Conservation (phyloP, 441 rosid genomes). For the Biscutella laevigata region DNA sequence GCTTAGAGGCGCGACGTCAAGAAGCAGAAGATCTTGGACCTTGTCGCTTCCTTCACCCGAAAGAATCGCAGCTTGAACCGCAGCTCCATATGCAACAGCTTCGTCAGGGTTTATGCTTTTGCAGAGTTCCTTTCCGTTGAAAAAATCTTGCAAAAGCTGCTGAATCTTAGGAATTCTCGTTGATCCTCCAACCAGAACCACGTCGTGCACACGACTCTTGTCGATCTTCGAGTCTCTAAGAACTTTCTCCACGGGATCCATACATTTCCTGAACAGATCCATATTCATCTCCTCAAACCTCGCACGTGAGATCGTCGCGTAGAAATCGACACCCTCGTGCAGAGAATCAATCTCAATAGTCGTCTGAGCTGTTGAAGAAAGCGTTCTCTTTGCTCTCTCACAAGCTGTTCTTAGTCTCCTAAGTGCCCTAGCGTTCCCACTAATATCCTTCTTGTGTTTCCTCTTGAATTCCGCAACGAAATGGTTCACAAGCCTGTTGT, state of each 20-base stretch:
- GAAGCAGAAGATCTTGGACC: constrained; percentile 44
- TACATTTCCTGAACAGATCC: constrained; percentile 30
- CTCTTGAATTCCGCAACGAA: constrained; percentile 41
- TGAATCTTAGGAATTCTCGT: constrained; percentile 49
- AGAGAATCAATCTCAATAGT: constrained; percentile 42
- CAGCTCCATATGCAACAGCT: constrained; percentile 45
- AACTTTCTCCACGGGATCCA: constrained; percentile 47
- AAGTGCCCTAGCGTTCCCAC: constrained; percentile 35
- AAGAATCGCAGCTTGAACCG: constrained; percentile 45
- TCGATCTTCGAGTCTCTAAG: constrained; percentile 34
- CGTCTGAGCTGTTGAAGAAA: constrained; percentile 38
- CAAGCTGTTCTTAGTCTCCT: constrained; percentile 44
- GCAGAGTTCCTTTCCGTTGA: constrained; percentile 48
- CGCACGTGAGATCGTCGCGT: constrained; percentile 34
- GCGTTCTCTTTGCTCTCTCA: constrained; percentile 39
- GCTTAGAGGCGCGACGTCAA: constrained; percentile 40
- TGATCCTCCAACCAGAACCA: constrained; percentile 46
- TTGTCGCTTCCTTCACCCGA: constrained; percentile 40
- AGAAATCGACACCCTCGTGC: constrained; percentile 41
- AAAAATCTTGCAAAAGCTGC: constrained; percentile 41
- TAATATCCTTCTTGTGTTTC: neutral
- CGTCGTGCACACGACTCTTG: constrained; percentile 35
- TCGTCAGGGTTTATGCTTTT: constrained; percentile 47
- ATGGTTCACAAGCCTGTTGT: constrained; percentile 40
- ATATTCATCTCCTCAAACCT: constrained; percentile 48